Base-by-base conservation (phyloP, 345 rosid species). In the Dipteronia dyeriana region DNA sequence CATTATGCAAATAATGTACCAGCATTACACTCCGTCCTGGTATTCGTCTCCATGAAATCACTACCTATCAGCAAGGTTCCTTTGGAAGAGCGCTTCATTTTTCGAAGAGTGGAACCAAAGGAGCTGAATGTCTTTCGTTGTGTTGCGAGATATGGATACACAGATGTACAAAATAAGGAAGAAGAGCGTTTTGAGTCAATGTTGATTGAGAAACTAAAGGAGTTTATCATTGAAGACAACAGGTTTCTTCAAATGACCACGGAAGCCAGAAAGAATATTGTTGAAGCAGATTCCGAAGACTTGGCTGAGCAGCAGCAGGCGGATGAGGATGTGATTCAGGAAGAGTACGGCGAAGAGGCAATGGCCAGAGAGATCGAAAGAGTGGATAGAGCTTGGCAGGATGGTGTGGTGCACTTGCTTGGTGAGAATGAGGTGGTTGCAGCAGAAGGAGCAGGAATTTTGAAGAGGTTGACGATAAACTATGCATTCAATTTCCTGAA, bases 101-200 rank as follows among this genome's bases (percentile, higher is more conserved):
- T 87, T 38, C 78, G 82, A 2, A 47, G 88, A 56, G 82, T 86
- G 5, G 79, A 75, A 5, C 80, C 85, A 0, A 57, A 19, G 5
- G 85, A 76, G 23, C 66, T 87, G 13, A 63, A 82, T 16, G 73
- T 87, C 3, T 84, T 82, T 62, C 62, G 79, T 2, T 89, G 92
- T 17, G 75, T 87, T 0, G 92, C 83, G 31, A 77, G 92, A 53
- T 86, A 86, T 5, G 90, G 91, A 3, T 90, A 88, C 74, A 82
- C 65, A 2, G 88, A 88, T 29, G 68, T 75, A 0, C 43, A 76
- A 23, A 75, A 79, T 2, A 80, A 26, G 76, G 80, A 85, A 57
- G 61, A 75, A 1, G 81, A 83, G 13, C 17, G 82, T 0, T 83
- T 88, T 9, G 87, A 85, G 80, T 31, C 9, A n/a, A 60, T 65